Evolutionary conservation across 305 asterid species (phyloP).

Genomic region (Fraxinus velutina): DNA sequence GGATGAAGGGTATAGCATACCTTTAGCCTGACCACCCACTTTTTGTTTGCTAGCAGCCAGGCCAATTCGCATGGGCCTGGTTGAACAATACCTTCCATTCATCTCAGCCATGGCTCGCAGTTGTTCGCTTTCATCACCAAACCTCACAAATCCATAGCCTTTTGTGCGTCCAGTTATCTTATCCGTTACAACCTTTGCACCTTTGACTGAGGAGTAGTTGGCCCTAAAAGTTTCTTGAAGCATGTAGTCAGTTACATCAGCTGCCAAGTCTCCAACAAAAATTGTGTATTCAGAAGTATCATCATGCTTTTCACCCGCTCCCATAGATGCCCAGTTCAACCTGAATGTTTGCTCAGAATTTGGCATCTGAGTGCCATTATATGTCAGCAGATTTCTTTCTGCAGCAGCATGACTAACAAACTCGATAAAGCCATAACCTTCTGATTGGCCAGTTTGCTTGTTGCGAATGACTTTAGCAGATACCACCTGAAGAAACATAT

Average conservation of each 20-base stretch:
- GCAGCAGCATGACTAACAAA: conserved; percentile 68
- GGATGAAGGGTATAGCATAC: conserved; percentile 27
- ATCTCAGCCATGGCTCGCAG: conserved; percentile 72
- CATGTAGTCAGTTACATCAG: conserved; percentile 71
- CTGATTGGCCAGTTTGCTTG: conserved; percentile 54
- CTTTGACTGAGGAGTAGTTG: conserved; percentile 58
- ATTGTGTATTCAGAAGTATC: conserved; percentile 61
- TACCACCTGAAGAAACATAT: conserved; percentile 35
- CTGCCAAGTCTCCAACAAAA: conserved; percentile 80
- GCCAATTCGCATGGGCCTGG: conserved; percentile 79
- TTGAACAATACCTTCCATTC: conserved; percentile 69
- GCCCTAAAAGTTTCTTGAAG: conserved; percentile 71
- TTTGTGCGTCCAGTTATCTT: conserved; percentile 57
- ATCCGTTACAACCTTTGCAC: conserved; percentile 80
- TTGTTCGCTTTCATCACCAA: conserved; percentile 70
- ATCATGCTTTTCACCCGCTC: conserved; percentile 73
- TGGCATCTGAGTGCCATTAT: conserved; percentile 61
- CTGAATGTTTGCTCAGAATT: conserved; percentile 58
- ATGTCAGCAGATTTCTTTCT: conserved; percentile 50
- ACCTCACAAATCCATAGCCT: conserved; percentile 77
- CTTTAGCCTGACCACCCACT: conserved; percentile 48
- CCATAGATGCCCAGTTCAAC: conserved; percentile 78
- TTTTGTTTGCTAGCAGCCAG: conserved; percentile 72
- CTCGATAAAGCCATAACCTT: conserved; percentile 72
- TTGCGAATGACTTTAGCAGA: conserved; percentile 63